Base-by-base conservation (phyloP, 1,139 yeast genomes). In the Blastobotrys illinoisensis region DNA sequence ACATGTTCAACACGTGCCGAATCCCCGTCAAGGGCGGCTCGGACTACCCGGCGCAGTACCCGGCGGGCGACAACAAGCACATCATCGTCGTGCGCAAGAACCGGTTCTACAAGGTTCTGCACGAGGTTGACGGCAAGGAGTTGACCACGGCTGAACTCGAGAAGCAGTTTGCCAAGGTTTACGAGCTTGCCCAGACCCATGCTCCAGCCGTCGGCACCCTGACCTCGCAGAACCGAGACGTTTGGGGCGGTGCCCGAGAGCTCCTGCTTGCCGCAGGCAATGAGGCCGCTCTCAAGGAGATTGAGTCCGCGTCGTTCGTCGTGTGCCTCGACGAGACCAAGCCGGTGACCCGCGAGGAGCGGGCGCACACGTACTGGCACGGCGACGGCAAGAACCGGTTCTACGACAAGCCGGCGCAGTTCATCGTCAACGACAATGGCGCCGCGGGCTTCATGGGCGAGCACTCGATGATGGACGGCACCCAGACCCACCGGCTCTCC, bases 401-500 rank as follows among this genome's bases (percentile, higher is more conserved):
- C 77, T 91, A 80, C 71, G 98, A 93, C 76, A 93, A 93, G 77
- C 95, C 97, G 5, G 75, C 88, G 61, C 95, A 93, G 75, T 86
- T 88, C 69, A 81, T 90, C 62, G 82, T 93, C 55, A 76, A 87
- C 60, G 85, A 83, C 61, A 90, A 89, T 70, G 97, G 96, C 59
- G 79, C 83, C 62, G 88, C 97, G 19, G 98, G 97, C 1, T 91
- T 90, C 76, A 75, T 90, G 68, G 98, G 96, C 59, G 99, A 93
- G 74, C 99, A 93, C 75, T 89, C 97, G 36, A 87, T 82, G 78
- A 93, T 93, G 98, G 99, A 93, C 72, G 99, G 98, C 60, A 89
- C 97, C 19, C 97, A 97, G 66, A 93, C 97, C 44, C 84, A 88
- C 65, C 85, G 91, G 65, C 75, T 93, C 74, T 91, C 91, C 73